These are phyloP conservation scores for Tolypocladium tropicale DNA, from an alignment of 2,329 filamentous ascomycete species.

Conservation along the genomic window DNA sequence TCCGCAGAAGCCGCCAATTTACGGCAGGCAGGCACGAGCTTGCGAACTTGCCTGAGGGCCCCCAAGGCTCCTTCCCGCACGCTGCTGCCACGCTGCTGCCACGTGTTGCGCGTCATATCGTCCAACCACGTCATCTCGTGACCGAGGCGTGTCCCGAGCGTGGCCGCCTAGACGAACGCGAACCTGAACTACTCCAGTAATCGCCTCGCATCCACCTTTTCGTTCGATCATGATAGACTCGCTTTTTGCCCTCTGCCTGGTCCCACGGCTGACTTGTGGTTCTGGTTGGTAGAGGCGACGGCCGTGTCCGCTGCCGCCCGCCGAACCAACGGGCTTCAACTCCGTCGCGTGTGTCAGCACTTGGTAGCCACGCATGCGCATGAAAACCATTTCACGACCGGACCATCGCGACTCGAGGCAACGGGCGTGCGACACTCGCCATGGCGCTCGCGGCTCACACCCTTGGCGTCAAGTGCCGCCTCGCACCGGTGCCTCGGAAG, in stretches of 20 bases:
- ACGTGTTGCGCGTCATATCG: not conserved
- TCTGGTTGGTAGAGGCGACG: not conserved
- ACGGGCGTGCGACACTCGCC: not conserved
- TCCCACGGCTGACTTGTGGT: constrained; percentile 1
- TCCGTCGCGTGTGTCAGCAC: too few species aligned
- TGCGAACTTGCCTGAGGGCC: not conserved
- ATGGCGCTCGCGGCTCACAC: constrained; percentile 33
- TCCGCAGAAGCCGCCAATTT: too few species aligned
- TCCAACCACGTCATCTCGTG: not conserved
- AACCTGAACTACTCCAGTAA: not conserved
- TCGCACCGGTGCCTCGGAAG: constrained; percentile 34
- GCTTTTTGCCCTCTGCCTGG: not conserved
- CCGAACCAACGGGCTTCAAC: not conserved
- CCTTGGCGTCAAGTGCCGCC: constrained; percentile 48
- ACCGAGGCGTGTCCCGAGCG: not conserved
- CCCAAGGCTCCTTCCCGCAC: not conserved
- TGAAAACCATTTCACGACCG: not conserved
- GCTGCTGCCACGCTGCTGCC: not conserved
- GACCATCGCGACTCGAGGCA: not conserved
- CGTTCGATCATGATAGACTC: not conserved
- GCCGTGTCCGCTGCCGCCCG: not conserved
- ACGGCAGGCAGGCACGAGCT: not conserved
- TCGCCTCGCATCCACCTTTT: not conserved
- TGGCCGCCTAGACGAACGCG: not conserved
- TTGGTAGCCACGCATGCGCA: not conserved